Evolutionary conservation across 257 asterid genomes (phyloP).

Genomic region (Phtheirospermum japonicum): DNA sequence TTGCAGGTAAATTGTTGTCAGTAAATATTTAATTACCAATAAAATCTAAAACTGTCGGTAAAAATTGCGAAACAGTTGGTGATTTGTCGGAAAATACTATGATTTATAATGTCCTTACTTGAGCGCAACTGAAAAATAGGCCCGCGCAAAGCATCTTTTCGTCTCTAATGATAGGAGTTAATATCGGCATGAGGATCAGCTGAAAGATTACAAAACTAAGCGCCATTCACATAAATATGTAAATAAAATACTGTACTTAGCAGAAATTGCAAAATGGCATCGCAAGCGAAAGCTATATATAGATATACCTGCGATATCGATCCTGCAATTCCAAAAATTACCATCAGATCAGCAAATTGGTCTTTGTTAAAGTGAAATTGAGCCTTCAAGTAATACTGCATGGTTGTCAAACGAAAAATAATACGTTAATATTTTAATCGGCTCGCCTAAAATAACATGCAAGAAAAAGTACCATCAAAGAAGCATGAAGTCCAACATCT

Average conservation of each 20-base stretch:
- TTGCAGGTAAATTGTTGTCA: no score
- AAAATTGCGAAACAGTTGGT: no score
- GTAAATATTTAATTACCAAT: no score
- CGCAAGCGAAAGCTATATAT: no score
- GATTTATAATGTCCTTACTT: no score
- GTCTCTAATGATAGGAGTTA: slow-evolving; percentile 75
- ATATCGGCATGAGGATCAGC: slow-evolving; percentile 75
- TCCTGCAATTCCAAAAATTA: slow-evolving; percentile 80
- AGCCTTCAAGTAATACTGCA: slow-evolving; percentile 36
- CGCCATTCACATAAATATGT: not conserved
- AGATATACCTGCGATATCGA: slow-evolving; percentile 84
- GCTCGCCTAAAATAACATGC: no score
- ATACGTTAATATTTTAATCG: no score
- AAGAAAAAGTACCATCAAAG: slow-evolving; percentile 14
- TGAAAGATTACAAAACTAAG: slow-evolving; percentile 33
- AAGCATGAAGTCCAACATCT: slow-evolving; percentile 65
- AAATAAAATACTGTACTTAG: no score
- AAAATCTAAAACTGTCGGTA: no score
- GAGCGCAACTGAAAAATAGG: slow-evolving; percentile 56
- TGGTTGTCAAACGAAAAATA: no score
- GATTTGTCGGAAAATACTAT: no score
- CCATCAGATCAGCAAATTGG: slow-evolving; percentile 51
- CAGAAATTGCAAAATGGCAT: no score
- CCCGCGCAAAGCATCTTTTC: slow-evolving; percentile 74
- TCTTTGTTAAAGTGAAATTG: slow-evolving; percentile 33